Evolutionary conservation across 768 basidiomycete genomes (phyloP).

Genomic region (Suillus bovinus): DNA sequence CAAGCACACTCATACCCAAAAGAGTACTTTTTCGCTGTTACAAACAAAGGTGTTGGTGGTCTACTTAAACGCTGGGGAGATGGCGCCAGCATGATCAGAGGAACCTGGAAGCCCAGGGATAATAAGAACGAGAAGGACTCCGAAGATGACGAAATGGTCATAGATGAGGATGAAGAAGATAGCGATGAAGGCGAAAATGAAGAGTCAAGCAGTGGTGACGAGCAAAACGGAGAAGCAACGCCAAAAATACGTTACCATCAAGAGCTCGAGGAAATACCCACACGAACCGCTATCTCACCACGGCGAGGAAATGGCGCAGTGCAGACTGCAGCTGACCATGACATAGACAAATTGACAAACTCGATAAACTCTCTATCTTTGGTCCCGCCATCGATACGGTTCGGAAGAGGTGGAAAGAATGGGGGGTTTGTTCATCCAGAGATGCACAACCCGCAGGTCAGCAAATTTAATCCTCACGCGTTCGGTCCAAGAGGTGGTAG

Average conservation of each 20-base stretch:
- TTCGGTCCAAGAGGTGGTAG: conserved; percentile 33
- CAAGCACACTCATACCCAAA: conserved; percentile 82
- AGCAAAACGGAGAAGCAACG: conserved; percentile 23
- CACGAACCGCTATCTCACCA: conserved; percentile 18
- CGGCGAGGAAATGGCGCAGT: conserved; percentile 22
- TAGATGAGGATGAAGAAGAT: conserved; percentile 28
- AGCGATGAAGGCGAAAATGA: conserved; percentile 25
- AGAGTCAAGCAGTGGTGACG: conserved; percentile 5
- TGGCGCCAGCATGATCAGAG: conserved; percentile 77
- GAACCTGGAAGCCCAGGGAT: conserved; percentile 62
- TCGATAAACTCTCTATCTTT: conserved; percentile 53
- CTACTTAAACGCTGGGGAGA: conserved; percentile 80
- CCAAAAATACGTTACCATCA: conserved; percentile 26
- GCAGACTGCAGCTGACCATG: conserved; percentile 18
- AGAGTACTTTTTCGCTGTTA: conserved; percentile 89
- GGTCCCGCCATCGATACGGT: conserved; percentile 68
- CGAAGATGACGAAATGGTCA: conserved; percentile 19
- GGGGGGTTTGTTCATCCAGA: conserved; percentile 48
- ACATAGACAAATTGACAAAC: conserved; percentile 50
- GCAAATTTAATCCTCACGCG: conserved; percentile 15
- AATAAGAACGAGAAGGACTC: conserved; percentile 17
- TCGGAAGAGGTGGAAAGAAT: conserved; percentile 67
- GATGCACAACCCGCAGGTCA: conserved; percentile 33
- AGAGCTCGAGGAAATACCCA: conserved; percentile 19
- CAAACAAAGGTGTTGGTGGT: conserved; percentile 87